Evolutionary conservation across 2,329 filamentous ascomycete genomes (phyloP).

Genomic region (Ophiocordyceps robertsii): DNA sequence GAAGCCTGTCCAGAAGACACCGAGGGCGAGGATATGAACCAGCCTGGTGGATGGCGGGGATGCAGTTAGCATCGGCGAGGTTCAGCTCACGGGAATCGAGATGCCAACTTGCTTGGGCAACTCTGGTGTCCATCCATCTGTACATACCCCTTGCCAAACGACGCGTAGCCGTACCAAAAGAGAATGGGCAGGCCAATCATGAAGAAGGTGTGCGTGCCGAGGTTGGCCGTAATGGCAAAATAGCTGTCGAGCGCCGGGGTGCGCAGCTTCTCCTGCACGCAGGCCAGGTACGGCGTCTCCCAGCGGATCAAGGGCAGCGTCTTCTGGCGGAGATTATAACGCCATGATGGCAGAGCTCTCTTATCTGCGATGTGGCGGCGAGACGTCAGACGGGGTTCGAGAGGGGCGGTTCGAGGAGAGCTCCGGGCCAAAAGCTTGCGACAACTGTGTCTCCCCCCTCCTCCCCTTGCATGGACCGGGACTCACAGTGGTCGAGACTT

Average conservation of each 20-base stretch:
- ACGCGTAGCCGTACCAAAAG: conserved; percentile 89
- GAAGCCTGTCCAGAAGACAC: conserved; percentile 83
- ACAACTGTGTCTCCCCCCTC: no score
- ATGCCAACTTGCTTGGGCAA: neutral
- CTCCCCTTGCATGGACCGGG: neutral
- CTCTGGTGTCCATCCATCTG: no score
- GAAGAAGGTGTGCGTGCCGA: conserved; percentile 97
- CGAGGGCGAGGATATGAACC: conserved; percentile 63
- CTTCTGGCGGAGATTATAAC: conserved; percentile 69
- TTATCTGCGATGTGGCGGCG: conserved; percentile 44
- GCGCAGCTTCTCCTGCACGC: conserved; percentile 67
- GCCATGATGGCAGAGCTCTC: conserved; percentile 72
- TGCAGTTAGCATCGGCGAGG: neutral
- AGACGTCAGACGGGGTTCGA: no score
- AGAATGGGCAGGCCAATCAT: conserved; percentile 90
- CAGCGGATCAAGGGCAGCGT: conserved; percentile 79
- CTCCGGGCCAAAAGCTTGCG: no score
- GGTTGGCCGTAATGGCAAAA: conserved; percentile 91
- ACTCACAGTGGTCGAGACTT: conserved; percentile 65
- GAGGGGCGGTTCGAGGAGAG: no score
- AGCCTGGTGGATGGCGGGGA: conserved; percentile 26
- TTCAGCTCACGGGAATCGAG: neutral
- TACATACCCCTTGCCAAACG: conserved; percentile 73
- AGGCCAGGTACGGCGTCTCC: conserved; percentile 91
- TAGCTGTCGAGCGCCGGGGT: conserved; percentile 84